phyloP scores from a whole-genome alignment of 2,329 filamentous ascomycete species.

The Aspergillus nomiae region DNA sequence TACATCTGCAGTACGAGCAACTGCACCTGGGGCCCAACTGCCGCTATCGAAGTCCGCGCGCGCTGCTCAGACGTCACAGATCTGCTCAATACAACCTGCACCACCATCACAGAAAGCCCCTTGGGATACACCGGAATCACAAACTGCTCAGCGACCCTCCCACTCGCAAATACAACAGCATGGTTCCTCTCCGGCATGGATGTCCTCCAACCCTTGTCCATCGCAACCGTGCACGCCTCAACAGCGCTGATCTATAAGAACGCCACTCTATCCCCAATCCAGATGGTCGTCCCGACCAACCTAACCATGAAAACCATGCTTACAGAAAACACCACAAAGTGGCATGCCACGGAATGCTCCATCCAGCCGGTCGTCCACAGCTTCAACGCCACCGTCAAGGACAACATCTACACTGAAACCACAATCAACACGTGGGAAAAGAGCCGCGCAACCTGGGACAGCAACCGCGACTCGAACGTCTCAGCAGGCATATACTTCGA shows the following conservation, averaged over 20 bases:
- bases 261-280: not conserved
- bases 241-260: not conserved
- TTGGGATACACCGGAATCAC: not conserved
- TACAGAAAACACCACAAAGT: not conserved
- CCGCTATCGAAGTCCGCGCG: conserved; percentile 3
- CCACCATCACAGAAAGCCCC: not conserved
- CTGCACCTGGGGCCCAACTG: conserved; percentile 17
- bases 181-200: not conserved
- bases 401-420: not conserved
- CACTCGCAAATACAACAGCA: not conserved
- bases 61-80: conserved; percentile 15
- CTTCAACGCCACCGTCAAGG: not conserved
- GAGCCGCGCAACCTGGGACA: not conserved
- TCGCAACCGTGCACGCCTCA: not conserved
- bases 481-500: not conserved
- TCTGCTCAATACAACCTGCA: not conserved
- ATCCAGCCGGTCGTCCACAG: not conserved
- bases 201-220: not conserved
- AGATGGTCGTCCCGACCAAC: not conserved
- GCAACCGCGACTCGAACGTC: not conserved
- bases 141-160: not conserved
- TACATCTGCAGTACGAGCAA: conserved; percentile 14
- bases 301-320: not conserved
- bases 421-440: not conserved
- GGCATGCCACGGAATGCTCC: not conserved